phyloP scores from a whole-genome alignment of 2,329 filamentous ascomycete species.

The Apiospora malaysiana region DNA sequence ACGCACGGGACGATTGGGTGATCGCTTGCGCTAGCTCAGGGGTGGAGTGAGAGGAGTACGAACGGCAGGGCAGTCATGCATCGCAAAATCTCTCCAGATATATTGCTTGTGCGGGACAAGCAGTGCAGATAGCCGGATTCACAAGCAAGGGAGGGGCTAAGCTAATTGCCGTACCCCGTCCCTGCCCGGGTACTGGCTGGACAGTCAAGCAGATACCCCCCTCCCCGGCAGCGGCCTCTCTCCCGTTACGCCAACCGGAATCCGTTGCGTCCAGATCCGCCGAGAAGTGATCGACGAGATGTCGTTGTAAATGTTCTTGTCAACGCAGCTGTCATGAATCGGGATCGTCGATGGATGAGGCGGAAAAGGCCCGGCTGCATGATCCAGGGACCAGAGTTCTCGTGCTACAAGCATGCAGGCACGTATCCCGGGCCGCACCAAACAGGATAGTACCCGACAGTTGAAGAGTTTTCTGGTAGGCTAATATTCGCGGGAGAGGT shows the following conservation, averaged over 20 bases:
- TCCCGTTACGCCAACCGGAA: neutral
- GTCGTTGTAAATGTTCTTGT: neutral
- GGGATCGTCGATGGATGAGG: neutral
- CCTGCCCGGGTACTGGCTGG: neutral
- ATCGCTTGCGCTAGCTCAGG: neutral
- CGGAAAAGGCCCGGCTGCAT: neutral
- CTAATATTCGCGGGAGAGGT: neutral
- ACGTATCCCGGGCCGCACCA: neutral
- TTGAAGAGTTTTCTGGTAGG: neutral
- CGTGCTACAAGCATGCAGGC: neutral
- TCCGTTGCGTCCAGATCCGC: neutral
- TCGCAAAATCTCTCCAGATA: neutral
- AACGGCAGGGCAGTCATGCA: neutral
- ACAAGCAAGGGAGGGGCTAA: neutral
- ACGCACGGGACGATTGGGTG: neutral
- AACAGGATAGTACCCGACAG: neutral
- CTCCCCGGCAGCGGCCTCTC: neutral
- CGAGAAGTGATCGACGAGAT: neutral
- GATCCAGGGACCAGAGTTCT: neutral
- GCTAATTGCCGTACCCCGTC: neutral
- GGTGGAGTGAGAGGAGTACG: neutral
- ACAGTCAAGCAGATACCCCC: neutral
- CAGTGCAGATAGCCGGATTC: neutral
- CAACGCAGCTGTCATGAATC: neutral
- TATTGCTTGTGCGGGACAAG: slow-evolving; percentile 9